Evolutionary conservation across 345 rosid genomes (phyloP).

Genomic region (Brassica napus): DNA sequence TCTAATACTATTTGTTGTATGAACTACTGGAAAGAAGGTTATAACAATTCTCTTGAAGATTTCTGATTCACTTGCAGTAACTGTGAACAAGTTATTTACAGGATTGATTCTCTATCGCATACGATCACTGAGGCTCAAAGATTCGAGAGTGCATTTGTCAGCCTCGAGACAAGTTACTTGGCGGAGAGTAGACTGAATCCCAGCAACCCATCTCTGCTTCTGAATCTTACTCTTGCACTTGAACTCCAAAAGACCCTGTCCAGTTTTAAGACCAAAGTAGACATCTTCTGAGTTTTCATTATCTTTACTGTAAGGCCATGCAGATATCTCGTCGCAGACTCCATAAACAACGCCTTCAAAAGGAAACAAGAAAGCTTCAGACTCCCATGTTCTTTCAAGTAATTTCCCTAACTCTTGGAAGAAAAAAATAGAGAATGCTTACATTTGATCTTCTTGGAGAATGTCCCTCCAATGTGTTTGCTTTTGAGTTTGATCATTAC

Average conservation of each 20-base stretch:
- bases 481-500: slow-evolving; percentile 45
- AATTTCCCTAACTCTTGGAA: background rate
- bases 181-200: slow-evolving; percentile 67
- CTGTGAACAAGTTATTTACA: slow-evolving; percentile 13
- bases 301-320: slow-evolving; percentile 88
- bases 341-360: slow-evolving; percentile 74
- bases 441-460: slow-evolving; percentile 44
- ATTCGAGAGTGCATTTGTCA: slow-evolving; percentile 53
- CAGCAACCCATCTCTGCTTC: slow-evolving; percentile 91
- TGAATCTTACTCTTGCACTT: slow-evolving; percentile 79
- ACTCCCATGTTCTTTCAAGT: slow-evolving; percentile 3
- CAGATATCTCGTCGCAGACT: slow-evolving; percentile 70
- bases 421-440: slow-evolving; percentile 5
- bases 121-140: slow-evolving; percentile 47
- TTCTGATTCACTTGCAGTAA: slow-evolving; percentile 19
- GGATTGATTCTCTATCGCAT: slow-evolving; percentile 22
- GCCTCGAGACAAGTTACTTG: slow-evolving; percentile 56
- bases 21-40: background rate
- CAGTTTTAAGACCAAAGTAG: slow-evolving; percentile 87
- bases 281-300: slow-evolving; percentile 73
- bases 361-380: slow-evolving; percentile 21
- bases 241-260: slow-evolving; percentile 87
- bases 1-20: slow-evolving; percentile 41
- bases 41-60: slow-evolving; percentile 19
- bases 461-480: slow-evolving; percentile 45